A percentile compares a stretch with the other conserved stretches of the same genome.
phyloP scores from a whole-genome alignment of 1,284 basidiomycete species.

The Ustilago lituana region DNA sequence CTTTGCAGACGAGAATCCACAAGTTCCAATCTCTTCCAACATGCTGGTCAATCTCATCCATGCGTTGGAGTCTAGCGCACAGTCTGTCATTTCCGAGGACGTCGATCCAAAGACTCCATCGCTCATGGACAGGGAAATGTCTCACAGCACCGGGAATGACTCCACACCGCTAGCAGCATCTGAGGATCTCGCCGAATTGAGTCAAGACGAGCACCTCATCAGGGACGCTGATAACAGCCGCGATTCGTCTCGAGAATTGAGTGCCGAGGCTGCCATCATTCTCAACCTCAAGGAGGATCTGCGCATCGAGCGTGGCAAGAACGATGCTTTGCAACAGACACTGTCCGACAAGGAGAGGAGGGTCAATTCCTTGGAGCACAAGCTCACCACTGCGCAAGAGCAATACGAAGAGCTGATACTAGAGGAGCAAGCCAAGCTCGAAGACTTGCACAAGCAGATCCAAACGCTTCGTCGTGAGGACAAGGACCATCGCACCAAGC shows the following conservation, averaged over 20 bases:
- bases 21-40: conserved; percentile 41
- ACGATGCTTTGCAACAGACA: conserved; percentile 36
- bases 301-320: conserved; percentile 44
- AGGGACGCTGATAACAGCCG: conserved; percentile 30
- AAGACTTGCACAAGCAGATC: conserved; percentile 40
- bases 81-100: conserved; percentile 25
- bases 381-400: conserved; percentile 44
- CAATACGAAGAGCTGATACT: conserved; percentile 44
- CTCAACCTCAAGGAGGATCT: conserved; percentile 43
- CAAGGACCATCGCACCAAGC: conserved; percentile 34
- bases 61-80: conserved; percentile 36
- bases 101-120: conserved; percentile 14
- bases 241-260: conserved; percentile 32
- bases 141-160: conserved; percentile 35
- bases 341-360: conserved; percentile 44
- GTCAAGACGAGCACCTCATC: conserved; percentile 33
- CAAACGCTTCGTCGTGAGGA: conserved; percentile 40
- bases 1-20: conserved; percentile 35
- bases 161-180: conserved; percentile 26
- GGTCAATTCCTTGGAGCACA: conserved; percentile 39
- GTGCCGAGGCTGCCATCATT: conserved; percentile 31
- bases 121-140: conserved; percentile 22
- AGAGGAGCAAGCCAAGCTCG: conserved; percentile 38
- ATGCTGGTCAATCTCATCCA: conserved; percentile 45
- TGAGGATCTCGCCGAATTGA: conserved; percentile 26